Evolutionary conservation across 2,329 filamentous ascomycete species (phyloP).

Genomic region (Cordyceps cateniannulata): DNA sequence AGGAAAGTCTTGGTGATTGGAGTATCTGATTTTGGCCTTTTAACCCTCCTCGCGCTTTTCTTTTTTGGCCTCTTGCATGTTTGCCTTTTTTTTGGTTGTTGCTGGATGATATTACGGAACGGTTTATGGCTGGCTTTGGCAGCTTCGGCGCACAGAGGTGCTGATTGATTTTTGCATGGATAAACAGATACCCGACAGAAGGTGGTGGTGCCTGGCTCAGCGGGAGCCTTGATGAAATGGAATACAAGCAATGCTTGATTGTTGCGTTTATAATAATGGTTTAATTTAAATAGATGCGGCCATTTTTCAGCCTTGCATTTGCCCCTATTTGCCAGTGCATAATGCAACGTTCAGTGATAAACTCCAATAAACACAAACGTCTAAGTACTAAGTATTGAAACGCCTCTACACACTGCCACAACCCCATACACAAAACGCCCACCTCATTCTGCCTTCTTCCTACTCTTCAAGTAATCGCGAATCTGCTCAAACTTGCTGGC

Average conservation of each 20-base stretch:
- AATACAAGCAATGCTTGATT: slow-evolving; percentile 7
- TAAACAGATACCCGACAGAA: neutral
- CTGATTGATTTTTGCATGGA: slow-evolving; percentile 8
- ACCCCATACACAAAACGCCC: too few relatives aligned
- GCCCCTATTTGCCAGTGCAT: neutral
- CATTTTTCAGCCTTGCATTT: neutral
- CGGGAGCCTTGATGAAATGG: neutral
- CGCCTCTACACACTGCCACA: neutral
- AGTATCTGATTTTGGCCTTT: slow-evolving; percentile 13
- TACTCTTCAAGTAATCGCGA: slow-evolving; percentile 66
- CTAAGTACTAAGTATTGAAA: neutral
- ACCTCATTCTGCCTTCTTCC: slow-evolving; percentile 43
- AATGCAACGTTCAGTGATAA: neutral
- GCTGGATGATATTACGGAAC: neutral
- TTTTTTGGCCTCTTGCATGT: neutral
- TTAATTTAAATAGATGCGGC: slow-evolving; percentile 5
- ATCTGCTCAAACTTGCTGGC: slow-evolving; percentile 88
- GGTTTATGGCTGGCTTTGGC: neutral
- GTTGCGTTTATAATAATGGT: slow-evolving; percentile 5
- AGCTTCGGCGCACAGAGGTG: neutral
- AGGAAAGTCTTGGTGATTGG: slow-evolving; percentile 8
- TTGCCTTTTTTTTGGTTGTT: neutral
- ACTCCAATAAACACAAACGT: neutral
- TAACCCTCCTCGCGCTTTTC: neutral
- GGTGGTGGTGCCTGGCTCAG: neutral